Evolutionary conservation across 1,284 basidiomycete genomes (phyloP), one percentile per base, ranked within the genome.

Genomic region (Cutaneotrichosporon sp.): DNA sequence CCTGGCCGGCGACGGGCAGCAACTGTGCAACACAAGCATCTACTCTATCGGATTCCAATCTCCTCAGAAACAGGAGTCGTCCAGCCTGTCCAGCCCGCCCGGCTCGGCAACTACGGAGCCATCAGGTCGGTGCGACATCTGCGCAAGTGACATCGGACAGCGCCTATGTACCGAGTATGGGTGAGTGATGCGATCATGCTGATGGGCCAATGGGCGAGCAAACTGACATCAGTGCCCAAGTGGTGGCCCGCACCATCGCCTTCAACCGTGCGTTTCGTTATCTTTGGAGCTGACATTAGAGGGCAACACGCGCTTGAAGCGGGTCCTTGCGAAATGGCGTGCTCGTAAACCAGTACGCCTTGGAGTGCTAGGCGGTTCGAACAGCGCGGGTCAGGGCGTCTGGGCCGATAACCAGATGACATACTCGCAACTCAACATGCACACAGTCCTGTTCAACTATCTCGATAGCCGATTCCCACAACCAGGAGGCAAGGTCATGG

Each of bases 361-460:
- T 11, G 72, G 53, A 5, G 62, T 64, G 5, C 57, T 73, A 38
- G 72, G 72, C 46, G 69, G 71, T 22, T 69, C 72, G 69, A 74
- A 76, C 14, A 75, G 74, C 5, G 63, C 64, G 26, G 76, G 74
- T 10, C 69, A 70, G 50, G 72, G 73, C 26, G 56, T 74, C 14
- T 53, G 60, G 26, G 16, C n/a, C 49, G 58, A 60, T 49, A 60
- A 60, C 58, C 21, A 50, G 50, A 60, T 60, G 58, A 61, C 65
- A 5, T 67, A 73, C 58, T 60, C 58, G 11, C 32, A 51, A 32
- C 58, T 60, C 14, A 77, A 76, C 61, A 66, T 79, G 58, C 71
- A 77, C 64, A 53, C 67, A 5, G 69, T 69, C 11, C 60, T 78
- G 5, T 79, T 77, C 52, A 68, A 75, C n/a, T 69, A 74, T 52